Base-by-base conservation (phyloP, 495 filamentous ascomycete species). In the Penicillium salamii region DNA sequence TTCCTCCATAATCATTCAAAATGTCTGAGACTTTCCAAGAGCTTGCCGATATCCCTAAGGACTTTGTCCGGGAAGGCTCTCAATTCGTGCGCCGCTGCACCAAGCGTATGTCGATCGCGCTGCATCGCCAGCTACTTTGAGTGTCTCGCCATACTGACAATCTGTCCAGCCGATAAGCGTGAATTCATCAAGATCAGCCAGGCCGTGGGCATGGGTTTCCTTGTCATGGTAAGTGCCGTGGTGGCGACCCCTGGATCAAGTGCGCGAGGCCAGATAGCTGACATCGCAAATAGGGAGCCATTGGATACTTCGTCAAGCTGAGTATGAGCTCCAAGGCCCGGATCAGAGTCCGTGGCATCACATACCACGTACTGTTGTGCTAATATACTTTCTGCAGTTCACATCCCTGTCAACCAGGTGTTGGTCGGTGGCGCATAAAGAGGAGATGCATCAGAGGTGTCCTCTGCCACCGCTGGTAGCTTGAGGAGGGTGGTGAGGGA, bases 101-200 rank as follows among this genome's bases (percentile, higher is more conserved):
- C 48, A 95, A 95, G 77, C 89, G 87, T 91, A 77, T 51, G 66
- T 61, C 31, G 40, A 53, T 35, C 21, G 8, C 13, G n/a, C 1
- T 23, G 56, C 52, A 37, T 49, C 28, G 23, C 34, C 6, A 38
- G 19, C 8, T 31, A 5, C 34, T 28, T n/a, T n/a, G n/a, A n/a
- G n/a, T n/a, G n/a, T n/a, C n/a, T n/a, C n/a, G 6, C 42, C 29
- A 46, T 35, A 35, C 62, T 66, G 42, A 63, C 59, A 34, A 8
- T 52, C 3, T 26, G 21, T 54, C 50, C 49, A 87, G 78, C 90
- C 59, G 89, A 95, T 70, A 81, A 83, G 70, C 78, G 83, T 47
- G 91, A 95, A 65, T 97, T 96, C 75, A 80, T 95, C 62, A 91
- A 93, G 77, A 93, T 98, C 71, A 90, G 82, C 61, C 91, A 96